These are phyloP conservation scores for Endoconidiophora polonica DNA, from an alignment of 2,329 filamentous ascomycete species.

Conservation along the genomic window DNA sequence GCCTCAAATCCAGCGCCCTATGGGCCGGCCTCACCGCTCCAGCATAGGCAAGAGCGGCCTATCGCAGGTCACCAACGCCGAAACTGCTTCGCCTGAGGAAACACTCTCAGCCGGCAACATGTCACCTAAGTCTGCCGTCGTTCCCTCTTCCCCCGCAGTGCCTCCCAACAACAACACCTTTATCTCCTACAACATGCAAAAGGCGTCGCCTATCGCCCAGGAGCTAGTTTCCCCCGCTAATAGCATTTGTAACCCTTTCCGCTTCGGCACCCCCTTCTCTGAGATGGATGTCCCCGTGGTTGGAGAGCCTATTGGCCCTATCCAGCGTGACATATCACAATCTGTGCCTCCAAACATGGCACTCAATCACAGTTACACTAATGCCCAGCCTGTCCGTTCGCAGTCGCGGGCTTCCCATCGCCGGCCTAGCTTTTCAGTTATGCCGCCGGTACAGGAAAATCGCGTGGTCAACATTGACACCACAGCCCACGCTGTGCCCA, in stretches of 20 bases:
- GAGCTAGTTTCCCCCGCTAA: constrained; percentile 36
- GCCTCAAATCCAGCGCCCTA: constrained; percentile 14
- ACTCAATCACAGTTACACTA: constrained; percentile 35
- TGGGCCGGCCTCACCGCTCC: constrained; percentile 13
- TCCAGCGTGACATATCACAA: constrained; percentile 66
- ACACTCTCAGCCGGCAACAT: background rate
- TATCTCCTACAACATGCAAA: constrained; percentile 35
- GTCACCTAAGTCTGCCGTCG: constrained; percentile 10
- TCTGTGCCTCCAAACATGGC: constrained; percentile 85
- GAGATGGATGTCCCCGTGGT: constrained; percentile 81
- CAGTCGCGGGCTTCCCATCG: constrained; percentile 40
- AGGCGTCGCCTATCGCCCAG: constrained; percentile 32
- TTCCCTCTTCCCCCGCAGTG: constrained; percentile 24
- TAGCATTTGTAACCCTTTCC: constrained; percentile 39
- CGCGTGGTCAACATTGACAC: constrained; percentile 14
- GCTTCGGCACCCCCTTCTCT: constrained; percentile 73
- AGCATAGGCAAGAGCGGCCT: constrained; percentile 5
- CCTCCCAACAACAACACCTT: constrained; percentile 20
- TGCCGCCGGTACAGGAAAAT: constrained; percentile 56
- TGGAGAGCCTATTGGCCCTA: constrained; percentile 49
- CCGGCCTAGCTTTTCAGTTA: constrained; percentile 50
- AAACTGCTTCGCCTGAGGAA: background rate
- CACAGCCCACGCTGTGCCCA: background rate
- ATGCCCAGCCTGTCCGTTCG: constrained; percentile 26
- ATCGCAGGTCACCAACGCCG: constrained; percentile 10